phyloP scores from a whole-genome alignment of 23 red algal genomes.

The Gracilaria gracilis region DNA sequence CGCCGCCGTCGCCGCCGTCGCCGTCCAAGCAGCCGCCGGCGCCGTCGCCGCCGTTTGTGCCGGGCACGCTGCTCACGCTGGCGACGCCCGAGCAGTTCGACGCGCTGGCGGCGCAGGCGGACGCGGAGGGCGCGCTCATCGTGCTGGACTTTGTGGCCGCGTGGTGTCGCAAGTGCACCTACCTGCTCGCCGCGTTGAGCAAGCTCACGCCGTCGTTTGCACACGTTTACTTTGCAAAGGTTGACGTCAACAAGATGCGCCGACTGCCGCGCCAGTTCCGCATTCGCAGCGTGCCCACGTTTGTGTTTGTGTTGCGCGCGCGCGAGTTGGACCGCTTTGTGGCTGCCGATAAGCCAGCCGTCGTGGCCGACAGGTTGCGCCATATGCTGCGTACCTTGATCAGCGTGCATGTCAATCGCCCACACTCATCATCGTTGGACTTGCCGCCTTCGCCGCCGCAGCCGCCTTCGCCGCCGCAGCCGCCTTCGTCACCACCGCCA shows the following conservation, averaged over 20 bases:
- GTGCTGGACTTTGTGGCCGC: slow-evolving; percentile 57
- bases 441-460: too few species aligned
- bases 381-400: neutral
- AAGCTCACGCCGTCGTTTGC: slow-evolving; percentile 12
- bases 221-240: slow-evolving; percentile 44
- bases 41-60: slow-evolving; percentile 26
- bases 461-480: too few species aligned
- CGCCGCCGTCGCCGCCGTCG: neutral
- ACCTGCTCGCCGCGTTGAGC: slow-evolving; percentile 22
- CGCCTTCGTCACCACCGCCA: too few species aligned
- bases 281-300: slow-evolving; percentile 64
- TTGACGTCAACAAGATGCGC: slow-evolving; percentile 52
- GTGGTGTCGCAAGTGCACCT: slow-evolving; percentile 73
- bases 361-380: neutral
- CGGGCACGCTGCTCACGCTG: slow-evolving; percentile 25
- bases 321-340: slow-evolving; percentile 18
- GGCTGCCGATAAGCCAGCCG: slow-evolving; percentile 26
- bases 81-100: slow-evolving; percentile 57
- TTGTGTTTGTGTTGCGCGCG: slow-evolving; percentile 36
- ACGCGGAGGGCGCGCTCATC: neutral
- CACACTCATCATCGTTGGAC: too few species aligned
- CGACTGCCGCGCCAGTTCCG: slow-evolving; percentile 56
- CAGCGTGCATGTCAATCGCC: too few species aligned
- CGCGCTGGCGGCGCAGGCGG: slow-evolving; percentile 31
- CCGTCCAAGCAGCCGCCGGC: neutral